Conservation (phyloP, 352 stramenopile species). For the Pythium chondricola region DNA sequence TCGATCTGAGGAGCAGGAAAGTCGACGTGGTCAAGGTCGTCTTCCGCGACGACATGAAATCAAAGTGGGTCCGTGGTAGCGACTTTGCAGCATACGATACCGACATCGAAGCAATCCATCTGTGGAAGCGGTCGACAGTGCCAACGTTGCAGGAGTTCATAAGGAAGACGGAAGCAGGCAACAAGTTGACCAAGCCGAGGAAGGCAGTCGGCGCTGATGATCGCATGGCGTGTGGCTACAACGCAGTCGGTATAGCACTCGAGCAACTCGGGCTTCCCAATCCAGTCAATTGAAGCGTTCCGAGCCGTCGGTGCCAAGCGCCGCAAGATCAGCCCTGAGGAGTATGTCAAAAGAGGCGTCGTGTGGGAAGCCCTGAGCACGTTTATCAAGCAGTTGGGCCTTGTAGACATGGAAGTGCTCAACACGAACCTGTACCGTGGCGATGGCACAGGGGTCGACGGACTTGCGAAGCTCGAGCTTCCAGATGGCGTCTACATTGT, state of each 20-base stretch:
- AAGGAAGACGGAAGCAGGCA: too few relatives aligned
- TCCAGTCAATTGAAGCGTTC: constrained; percentile 1
- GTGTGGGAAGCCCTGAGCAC: background rate
- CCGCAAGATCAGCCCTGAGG: background rate
- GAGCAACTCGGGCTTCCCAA: background rate
- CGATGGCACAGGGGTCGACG: background rate
- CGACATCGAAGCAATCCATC: too few relatives aligned
- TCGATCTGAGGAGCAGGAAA: too few relatives aligned
- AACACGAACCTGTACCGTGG: background rate
- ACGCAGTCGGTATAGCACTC: background rate
- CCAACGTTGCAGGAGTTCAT: too few relatives aligned
- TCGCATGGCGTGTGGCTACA: background rate
- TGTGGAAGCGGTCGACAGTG: too few relatives aligned
- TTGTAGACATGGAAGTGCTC: background rate
- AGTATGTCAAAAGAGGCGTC: background rate
- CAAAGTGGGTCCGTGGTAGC: too few relatives aligned
- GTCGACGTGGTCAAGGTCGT: too few relatives aligned
- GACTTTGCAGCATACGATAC: too few relatives aligned
- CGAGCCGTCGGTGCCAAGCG: background rate
- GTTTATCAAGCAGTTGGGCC: background rate
- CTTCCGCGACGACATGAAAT: too few relatives aligned
- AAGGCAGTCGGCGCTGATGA: background rate
- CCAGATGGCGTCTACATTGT: background rate
- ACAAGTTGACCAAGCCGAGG: too few relatives aligned
- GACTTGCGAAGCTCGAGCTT: background rate